Base-by-base conservation (phyloP, 2,329 filamentous ascomycete species). In the Blastomyces parvus region DNA sequence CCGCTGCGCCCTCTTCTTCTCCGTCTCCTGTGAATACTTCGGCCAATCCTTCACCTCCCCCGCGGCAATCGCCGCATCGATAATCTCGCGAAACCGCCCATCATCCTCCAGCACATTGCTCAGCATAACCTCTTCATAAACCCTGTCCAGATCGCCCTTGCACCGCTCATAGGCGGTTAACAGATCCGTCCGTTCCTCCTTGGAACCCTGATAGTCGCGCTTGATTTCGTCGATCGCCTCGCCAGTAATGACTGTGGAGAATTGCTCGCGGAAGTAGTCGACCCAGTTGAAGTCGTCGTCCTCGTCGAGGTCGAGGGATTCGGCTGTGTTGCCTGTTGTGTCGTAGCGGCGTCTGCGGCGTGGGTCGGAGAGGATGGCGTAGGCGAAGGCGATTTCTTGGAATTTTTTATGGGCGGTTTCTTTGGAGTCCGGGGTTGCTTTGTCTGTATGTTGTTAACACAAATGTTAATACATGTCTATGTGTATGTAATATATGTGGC, bases 361-460 rank as follows among this genome's bases (percentile, higher is more conserved):
- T 27, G 88, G 82, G 69, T 97, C 90, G 40, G 90, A 96, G 44
- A 99, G 88, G 59, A 99, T 85, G 42, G 91, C 93, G 73, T 97
- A 96, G 61, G 94, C 93, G 71, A 97, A 93, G 30, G 93, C 93
- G 69, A 99, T 86, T 69, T 88, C 82, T 76, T 99, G 94, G 75
- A 99, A 99, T 62, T 84, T 88, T 65, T 82, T 81, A 69, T 96
- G 88, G 1, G 94, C 93, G 52, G 83, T 79, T 33, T 86, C 82
- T 71, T 90, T 91, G 61, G 87, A 79, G 27, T 86, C 82, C 0
- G 84, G 80, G 19, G 84, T 68, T 3, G 86, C 90, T 79, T 96
- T 96, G 82, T 96, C 91, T 88, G 64, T 33, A 25, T 42, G 7
- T 58, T 42, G 22, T 52, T 52, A 27, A 11, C 2, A 13, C 22